Base-by-base conservation (phyloP, 1,139 yeast species). In the Dujonia santamariae region DNA sequence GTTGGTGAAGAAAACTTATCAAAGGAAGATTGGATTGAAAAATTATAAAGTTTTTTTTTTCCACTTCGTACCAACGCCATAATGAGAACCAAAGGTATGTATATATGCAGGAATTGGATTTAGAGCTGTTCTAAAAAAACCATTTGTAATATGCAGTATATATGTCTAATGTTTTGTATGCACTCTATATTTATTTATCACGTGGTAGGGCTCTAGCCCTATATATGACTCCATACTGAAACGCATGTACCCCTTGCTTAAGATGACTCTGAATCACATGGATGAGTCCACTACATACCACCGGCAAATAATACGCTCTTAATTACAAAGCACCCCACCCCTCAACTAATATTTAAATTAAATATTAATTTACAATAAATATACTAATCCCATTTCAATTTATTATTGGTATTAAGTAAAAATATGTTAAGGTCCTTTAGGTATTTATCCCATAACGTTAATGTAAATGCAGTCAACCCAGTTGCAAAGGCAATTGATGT, bases 401-500 rank as follows among this genome's bases (percentile, higher is more conserved):
- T 11, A 11, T 11, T 19, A 9, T 22, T 11, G 13, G 12, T 11
- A 22, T 4, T 22, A 14, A 22, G 5, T 6, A n/a, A 7, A 9
- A 19, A 11, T 11, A 7, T 22, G 12, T 22, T 22, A 11, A 22
- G 25, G 7, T 22, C 25, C 6, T 14, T 25, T 12, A 14, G 34
- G 29, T 11, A 31, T 28, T 11, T 36, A 27, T 19, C 19, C 26
- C 17, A 33, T 24, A 26, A 27, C 19, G 17, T 34, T 7, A 35
- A 30, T 19, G 31, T 32, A 16, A 30, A 22, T 9, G 31, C 35
- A 4, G 23, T 25, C 5, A 23, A 38, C 17, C 25, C 36, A 14
- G 22, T 14, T 12, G 9, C 37, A 20, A 35, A 32, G 14, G 42
- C 50, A 4, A 37, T 46, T 26, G 45, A 44, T 12, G 17, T 51